Evolutionary conservation across 768 basidiomycete species (phyloP), one percentile per base, ranked within the genome.

Genomic region (Leccinum aurantiacum): DNA sequence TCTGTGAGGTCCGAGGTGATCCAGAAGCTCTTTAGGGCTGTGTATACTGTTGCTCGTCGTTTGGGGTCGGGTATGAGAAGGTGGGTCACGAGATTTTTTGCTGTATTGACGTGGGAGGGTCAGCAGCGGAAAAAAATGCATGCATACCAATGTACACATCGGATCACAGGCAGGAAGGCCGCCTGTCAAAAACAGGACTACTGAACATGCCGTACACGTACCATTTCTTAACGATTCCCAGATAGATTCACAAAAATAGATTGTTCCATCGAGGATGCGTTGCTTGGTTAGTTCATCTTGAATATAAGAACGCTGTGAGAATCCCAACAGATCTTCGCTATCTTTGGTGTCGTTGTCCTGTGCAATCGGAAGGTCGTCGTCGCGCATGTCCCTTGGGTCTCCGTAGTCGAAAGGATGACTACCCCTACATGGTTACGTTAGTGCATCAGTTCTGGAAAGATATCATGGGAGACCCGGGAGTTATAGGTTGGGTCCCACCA

Each of bases 351-450:
- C 68, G 56, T 64, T 61, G 51, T 67, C 63, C 44, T 59, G 63
- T 48, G 11, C 31, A 29, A 54, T 58, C 27, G 52, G 29, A 49
- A 53, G 24, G 25, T 64, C 60, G 35, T 61, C 63, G 38, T 59
- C 61, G 41, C 6, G 25, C 24, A 59, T 56, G 41, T 73, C 65
- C 38, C 29, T 61, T 17, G 65, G 54, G 47, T 71, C 74, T 6
- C 80, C 84, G 62, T 85, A 82, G 69, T 93, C 90, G 67, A 92
- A 93, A 0, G 91, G 91, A 72, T 92, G 90, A 41, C 78, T 78
- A 33, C 91, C 90, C 50, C 90, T 92, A 60, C 29, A 61, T 29
- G 22, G 29, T 47, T 41, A 49, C n/a, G 48, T 33, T 33, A 48
- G 33, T 14, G 24, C 27, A 53, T 70, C 54, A 70, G 60, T 31